These are phyloP conservation scores for Citrus mangshanensis DNA, from an alignment of 345 rosid species.

Conservation along the genomic window DNA sequence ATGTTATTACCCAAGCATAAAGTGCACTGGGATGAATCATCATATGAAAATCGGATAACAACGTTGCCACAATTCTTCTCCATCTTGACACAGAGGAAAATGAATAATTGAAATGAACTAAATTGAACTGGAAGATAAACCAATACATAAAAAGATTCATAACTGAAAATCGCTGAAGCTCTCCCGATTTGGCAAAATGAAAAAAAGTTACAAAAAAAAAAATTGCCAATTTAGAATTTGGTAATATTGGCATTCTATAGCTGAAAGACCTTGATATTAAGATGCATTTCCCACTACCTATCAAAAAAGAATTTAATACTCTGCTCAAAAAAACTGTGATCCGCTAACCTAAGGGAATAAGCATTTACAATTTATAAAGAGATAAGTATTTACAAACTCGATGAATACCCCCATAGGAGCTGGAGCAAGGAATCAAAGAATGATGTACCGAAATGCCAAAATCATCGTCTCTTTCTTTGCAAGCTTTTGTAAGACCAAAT, in stretches of 20 bases:
- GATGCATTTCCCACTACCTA: constrained; percentile 15
- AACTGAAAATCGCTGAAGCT: neutral
- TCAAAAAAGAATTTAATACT: neutral
- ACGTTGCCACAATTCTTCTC: neutral
- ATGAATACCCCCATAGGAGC: constrained; percentile 18
- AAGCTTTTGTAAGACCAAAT: constrained; percentile 68
- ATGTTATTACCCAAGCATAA: too few relatives aligned
- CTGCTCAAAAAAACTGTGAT: constrained; percentile 20
- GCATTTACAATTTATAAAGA: constrained; percentile 43
- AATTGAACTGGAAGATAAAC: neutral
- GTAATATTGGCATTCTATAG: constrained; percentile 1
- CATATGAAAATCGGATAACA: too few relatives aligned
- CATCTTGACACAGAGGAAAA: neutral
- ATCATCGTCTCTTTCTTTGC: constrained; percentile 63
- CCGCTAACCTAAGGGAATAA: constrained; percentile 32
- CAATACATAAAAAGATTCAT: neutral
- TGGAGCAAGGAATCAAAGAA: constrained; percentile 40
- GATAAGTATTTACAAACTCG: constrained; percentile 36
- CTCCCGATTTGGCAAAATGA: neutral
- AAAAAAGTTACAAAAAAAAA: neutral
- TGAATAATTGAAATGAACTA: neutral
- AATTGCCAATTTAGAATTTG: neutral
- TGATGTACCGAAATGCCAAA: constrained; percentile 20
- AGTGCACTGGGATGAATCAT: too few relatives aligned
- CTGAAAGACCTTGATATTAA: neutral